Evolutionary conservation across 345 rosid genomes (phyloP).

Genomic region (Turritis glabra): DNA sequence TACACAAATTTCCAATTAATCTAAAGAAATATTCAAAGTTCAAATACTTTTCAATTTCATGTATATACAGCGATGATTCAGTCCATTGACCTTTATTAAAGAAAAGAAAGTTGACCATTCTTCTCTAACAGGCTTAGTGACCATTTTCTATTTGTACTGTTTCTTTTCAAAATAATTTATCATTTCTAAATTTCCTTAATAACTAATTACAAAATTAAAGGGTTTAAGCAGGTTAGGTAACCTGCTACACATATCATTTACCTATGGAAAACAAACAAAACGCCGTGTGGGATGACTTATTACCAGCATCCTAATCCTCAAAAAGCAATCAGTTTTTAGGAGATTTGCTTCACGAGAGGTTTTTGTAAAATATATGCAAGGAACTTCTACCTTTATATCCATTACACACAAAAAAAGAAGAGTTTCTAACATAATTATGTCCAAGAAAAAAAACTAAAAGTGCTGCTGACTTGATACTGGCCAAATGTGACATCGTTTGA

Average conservation of each 20-base stretch:
- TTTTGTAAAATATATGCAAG: too few species aligned
- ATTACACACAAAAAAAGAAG: too few species aligned
- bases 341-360: too few species aligned
- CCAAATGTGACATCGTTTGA: too few species aligned
- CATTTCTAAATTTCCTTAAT: background rate
- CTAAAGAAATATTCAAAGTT: background rate
- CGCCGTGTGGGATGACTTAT: too few species aligned
- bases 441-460: too few species aligned
- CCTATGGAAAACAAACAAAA: slow-evolving; percentile 1
- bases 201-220: background rate
- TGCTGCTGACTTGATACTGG: too few species aligned
- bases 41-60: slow-evolving; percentile 13
- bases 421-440: too few species aligned
- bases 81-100: slow-evolving; percentile 1
- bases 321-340: background rate
- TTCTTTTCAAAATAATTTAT: background rate
- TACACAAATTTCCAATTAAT: background rate
- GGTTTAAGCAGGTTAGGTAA: background rate
- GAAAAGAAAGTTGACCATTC: slow-evolving; percentile 2
- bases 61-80: background rate
- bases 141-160: background rate
- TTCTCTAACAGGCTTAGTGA: background rate
- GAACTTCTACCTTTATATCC: too few species aligned
- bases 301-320: too few species aligned
- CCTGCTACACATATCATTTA: background rate